Conservation (phyloP, 1,139 yeast species). For the Suhomyces choctaworum region DNA sequence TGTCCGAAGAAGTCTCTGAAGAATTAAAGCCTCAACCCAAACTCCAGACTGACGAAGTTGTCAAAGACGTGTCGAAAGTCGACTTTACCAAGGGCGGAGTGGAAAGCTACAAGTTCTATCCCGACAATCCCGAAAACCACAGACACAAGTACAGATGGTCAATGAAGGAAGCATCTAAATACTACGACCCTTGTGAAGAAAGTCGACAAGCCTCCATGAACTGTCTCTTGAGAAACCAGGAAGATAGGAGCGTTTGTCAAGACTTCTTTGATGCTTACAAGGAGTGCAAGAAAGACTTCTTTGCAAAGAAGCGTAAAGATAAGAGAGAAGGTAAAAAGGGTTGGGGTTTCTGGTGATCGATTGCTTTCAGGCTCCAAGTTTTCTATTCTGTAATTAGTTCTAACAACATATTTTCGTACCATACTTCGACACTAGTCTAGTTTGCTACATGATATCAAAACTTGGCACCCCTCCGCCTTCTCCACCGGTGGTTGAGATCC, state of each 20-base stretch:
- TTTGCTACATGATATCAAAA: conserved; percentile 7
- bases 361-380: too few species aligned
- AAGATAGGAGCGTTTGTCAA: conserved; percentile 69
- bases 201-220: conserved; percentile 82
- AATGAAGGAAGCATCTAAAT: conserved; percentile 76
- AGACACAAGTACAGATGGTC: conserved; percentile 61
- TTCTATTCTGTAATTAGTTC: too few species aligned
- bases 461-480: conserved; percentile 8
- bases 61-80: conserved; percentile 47
- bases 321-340: conserved; percentile 43
- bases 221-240: conserved; percentile 77
- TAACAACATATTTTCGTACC: neutral
- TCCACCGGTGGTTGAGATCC: conserved; percentile 4
- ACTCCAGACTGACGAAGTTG: conserved; percentile 28
- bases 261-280: conserved; percentile 90
- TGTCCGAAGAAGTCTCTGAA: conserved; percentile 2
- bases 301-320: conserved; percentile 41
- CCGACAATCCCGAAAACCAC: conserved; percentile 73
- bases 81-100: conserved; percentile 58
- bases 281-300: conserved; percentile 88
- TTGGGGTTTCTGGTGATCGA: conserved; percentile 45
- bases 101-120: conserved; percentile 69
- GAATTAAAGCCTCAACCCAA: neutral
- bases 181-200: conserved; percentile 90
- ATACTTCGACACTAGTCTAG: neutral